Evolutionary conservation across 768 basidiomycete genomes (phyloP).

Genomic region (Amanita rubescens): DNA sequence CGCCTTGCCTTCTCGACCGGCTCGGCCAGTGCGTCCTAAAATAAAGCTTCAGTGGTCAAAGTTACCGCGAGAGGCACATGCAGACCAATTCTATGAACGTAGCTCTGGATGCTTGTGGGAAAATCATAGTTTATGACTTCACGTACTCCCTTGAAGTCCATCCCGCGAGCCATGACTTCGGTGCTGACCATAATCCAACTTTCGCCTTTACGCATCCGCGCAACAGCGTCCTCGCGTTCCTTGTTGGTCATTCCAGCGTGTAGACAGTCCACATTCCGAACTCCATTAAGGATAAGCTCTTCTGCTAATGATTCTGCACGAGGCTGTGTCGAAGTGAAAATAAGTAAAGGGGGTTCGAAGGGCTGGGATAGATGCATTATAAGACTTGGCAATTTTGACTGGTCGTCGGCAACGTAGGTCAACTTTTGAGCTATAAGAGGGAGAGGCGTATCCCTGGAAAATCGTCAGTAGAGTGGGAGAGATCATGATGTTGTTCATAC

Average conservation of each 20-base stretch:
- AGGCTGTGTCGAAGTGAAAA: slow-evolving; percentile 89
- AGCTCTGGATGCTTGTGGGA: slow-evolving; percentile 91
- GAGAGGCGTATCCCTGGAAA: slow-evolving; percentile 80
- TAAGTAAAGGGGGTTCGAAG: slow-evolving; percentile 84
- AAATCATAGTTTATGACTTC: slow-evolving; percentile 98
- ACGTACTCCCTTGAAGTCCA: slow-evolving; percentile 93
- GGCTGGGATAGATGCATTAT: slow-evolving; percentile 72
- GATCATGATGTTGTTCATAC: slow-evolving; percentile 37
- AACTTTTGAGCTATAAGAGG: slow-evolving; percentile 86
- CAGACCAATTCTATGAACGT: slow-evolving; percentile 89
- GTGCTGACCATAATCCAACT: slow-evolving; percentile 96
- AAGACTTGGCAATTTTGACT: slow-evolving; percentile 90
- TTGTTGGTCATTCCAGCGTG: slow-evolving; percentile 87
- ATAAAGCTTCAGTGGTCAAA: slow-evolving; percentile 4
- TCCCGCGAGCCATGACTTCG: slow-evolving; percentile 95
- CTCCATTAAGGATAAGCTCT: slow-evolving; percentile 72
- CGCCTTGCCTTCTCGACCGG: slow-evolving; percentile 87
- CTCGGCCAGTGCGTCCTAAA: slow-evolving; percentile 87
- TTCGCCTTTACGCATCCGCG: slow-evolving; percentile 80
- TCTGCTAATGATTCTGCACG: slow-evolving; percentile 74
- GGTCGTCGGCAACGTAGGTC: slow-evolving; percentile 87
- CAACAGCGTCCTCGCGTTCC: slow-evolving; percentile 80
- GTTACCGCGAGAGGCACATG: neutral
- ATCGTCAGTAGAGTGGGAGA: slow-evolving; percentile 5
- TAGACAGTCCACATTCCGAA: slow-evolving; percentile 79